phyloP scores from a whole-genome alignment of 208 protist species.

The Pavlovales sp. region DNA sequence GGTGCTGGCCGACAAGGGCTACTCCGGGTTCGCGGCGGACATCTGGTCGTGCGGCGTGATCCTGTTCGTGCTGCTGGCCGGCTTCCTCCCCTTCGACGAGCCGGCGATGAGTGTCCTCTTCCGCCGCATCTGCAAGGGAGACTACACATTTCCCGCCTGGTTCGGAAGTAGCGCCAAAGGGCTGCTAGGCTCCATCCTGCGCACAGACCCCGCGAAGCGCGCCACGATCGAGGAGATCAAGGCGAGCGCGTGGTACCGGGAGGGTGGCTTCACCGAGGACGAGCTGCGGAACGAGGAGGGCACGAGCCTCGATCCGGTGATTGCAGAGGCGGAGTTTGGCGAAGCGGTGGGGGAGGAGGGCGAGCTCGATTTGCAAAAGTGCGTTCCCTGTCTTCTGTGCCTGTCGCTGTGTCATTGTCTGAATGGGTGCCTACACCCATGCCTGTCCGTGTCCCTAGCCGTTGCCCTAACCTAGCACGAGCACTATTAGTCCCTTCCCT shows the following conservation, averaged over 20 bases:
- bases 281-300: not conserved
- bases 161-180: conserved; percentile 68
- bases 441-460: too few species aligned
- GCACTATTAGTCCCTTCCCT: too few species aligned
- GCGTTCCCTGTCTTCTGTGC: too few species aligned
- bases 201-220: conserved; percentile 71
- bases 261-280: conserved; percentile 13
- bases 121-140: conserved; percentile 77
- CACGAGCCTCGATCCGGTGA: not conserved
- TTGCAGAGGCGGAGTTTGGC: not conserved
- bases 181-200: conserved; percentile 67
- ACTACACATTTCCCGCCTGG: conserved; percentile 72
- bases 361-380: too few species aligned
- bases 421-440: too few species aligned
- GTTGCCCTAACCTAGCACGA: too few species aligned
- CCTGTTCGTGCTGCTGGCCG: conserved; percentile 93
- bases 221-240: conserved; percentile 77
- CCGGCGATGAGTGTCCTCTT: conserved; percentile 83
- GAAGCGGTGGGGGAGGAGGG: too few species aligned
- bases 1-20: conserved; percentile 60
- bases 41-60: conserved; percentile 95
- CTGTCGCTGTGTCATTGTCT: too few species aligned
- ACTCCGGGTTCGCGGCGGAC: conserved; percentile 85
- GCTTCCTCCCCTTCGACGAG: conserved; percentile 94
- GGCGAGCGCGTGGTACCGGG: conserved; percentile 74